phyloP scores from a whole-genome alignment of 1,139 yeast species.

The Trichomonascaceae sp. region DNA sequence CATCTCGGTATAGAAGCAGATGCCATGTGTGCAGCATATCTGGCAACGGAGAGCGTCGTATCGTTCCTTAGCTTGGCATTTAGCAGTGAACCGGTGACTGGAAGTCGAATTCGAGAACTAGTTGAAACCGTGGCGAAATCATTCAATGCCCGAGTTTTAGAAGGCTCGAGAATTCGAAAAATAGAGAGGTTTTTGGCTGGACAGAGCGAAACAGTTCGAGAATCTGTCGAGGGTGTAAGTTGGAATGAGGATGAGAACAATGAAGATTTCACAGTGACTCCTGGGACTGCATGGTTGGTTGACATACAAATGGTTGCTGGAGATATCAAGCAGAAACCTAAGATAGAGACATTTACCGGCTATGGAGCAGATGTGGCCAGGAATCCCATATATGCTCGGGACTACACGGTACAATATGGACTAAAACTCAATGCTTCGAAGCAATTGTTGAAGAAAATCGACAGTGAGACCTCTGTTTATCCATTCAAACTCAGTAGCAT shows the following conservation, averaged over 20 bases:
- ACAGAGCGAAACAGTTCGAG: slow-evolving; percentile 87
- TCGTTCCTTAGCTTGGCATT: slow-evolving; percentile 68
- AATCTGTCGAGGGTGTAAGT: slow-evolving; percentile 87
- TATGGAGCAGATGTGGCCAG: slow-evolving; percentile 24
- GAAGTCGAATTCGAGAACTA: slow-evolving; percentile 59
- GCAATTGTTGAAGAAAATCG: slow-evolving; percentile 62
- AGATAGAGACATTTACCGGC: slow-evolving; percentile 26
- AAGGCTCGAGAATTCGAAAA: slow-evolving; percentile 88
- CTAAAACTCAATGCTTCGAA: slow-evolving; percentile 73
- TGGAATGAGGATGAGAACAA: slow-evolving; percentile 76
- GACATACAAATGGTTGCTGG: slow-evolving; percentile 79
- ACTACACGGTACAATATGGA: slow-evolving; percentile 71
- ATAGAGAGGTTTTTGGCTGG: slow-evolving; percentile 92
- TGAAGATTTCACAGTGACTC: slow-evolving; percentile 54
- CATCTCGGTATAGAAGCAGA: slow-evolving; percentile 81
- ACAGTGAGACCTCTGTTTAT: slow-evolving; percentile 71
- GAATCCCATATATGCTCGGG: slow-evolving; percentile 78
- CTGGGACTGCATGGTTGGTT: slow-evolving; percentile 83
- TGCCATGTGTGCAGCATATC: slow-evolving; percentile 80
- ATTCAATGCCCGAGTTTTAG: slow-evolving; percentile 78
- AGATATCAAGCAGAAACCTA: slow-evolving; percentile 26
- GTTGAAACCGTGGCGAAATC: slow-evolving; percentile 78
- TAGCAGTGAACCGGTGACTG: slow-evolving; percentile 44
- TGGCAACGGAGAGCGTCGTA: slow-evolving; percentile 79
- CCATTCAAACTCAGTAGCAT: slow-evolving; percentile 68